Conservation (phyloP, 305 asterid species). For the Euphrasia arctica region DNA sequence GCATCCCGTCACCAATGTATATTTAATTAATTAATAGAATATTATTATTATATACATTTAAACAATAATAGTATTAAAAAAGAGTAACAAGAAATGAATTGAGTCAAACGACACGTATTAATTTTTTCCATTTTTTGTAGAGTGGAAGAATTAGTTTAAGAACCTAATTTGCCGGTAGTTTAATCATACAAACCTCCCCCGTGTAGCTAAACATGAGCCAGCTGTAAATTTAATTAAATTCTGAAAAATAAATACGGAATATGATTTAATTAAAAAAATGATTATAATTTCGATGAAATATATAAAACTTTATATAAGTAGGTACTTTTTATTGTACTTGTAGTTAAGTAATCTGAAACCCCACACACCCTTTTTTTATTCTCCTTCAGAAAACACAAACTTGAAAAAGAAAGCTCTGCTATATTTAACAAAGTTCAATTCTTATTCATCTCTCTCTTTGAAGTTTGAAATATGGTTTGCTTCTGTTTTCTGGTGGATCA, state of each 20-base stretch:
- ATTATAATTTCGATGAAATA: neutral
- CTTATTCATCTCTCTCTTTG: too few species aligned
- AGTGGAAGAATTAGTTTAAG: too few species aligned
- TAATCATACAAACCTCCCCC: neutral
- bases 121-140: too few species aligned
- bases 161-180: neutral
- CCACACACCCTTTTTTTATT: neutral
- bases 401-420: neutral
- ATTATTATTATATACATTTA: too few species aligned
- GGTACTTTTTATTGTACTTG: neutral
- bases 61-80: too few species aligned
- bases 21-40: too few species aligned
- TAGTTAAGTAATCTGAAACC: neutral
- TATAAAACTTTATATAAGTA: neutral
- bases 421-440: too few species aligned
- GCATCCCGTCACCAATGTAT: too few species aligned
- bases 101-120: neutral
- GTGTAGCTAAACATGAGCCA: neutral
- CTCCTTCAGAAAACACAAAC: neutral
- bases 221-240: neutral
- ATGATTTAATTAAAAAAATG: too few species aligned
- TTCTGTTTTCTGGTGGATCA: conserved; percentile 88
- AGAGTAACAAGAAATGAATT: neutral
- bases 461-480: conserved; percentile 45
- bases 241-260: too few species aligned